A percentile compares a stretch with the other conserved stretches of the same genome.
phyloP scores from a whole-genome alignment of 176 grass and related monocot genomes.

The Otatea glauca region DNA sequence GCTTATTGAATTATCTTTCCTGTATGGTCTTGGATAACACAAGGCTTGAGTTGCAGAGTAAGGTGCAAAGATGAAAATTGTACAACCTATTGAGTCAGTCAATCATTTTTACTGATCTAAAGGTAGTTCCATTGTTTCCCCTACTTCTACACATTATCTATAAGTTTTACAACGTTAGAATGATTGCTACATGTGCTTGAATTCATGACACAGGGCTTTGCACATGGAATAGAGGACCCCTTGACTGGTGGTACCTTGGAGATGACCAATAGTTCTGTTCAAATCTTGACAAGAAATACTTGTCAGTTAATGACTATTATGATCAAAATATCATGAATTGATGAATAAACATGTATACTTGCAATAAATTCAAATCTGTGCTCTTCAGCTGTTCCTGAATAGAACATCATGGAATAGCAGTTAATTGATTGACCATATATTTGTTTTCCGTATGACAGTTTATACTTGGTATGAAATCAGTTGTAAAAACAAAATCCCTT shows the following conservation, averaged over 20 bases:
- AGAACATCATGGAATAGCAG: not conserved
- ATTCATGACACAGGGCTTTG: not conserved
- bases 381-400: not conserved
- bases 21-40: not conserved
- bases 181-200: not conserved
- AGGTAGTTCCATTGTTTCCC: slow-evolving; percentile 11
- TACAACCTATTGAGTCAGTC: not conserved
- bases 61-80: not conserved
- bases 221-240: not conserved
- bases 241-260: not conserved
- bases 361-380: not conserved
- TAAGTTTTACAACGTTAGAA: not conserved
- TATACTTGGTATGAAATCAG: not conserved
- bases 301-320: not conserved
- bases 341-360: slow-evolving; percentile 19
- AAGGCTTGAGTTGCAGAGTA: not conserved
- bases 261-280: slow-evolving; percentile 9
- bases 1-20: not conserved
- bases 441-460: not conserved
- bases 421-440: not conserved
- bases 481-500: not conserved
- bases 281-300: slow-evolving; percentile 3
- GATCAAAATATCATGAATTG: not conserved
- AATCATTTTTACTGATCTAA: not conserved
- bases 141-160: not conserved